Conservation (phyloP, 163 green algal genomes). For the Botryococcus braunii region DNA sequence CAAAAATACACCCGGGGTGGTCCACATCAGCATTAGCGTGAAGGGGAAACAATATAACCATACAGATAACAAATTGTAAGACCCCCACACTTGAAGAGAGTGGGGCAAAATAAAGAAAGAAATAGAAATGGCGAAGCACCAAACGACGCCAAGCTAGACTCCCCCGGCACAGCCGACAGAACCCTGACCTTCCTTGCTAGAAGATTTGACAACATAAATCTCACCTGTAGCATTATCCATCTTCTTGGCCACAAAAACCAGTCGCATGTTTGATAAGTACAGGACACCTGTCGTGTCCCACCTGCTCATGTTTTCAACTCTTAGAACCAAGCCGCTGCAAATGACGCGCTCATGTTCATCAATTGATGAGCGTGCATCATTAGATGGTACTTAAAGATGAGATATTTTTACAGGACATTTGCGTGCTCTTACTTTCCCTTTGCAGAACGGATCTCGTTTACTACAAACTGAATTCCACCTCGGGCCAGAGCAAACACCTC, state of each 20-base stretch:
- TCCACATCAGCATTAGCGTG: not conserved
- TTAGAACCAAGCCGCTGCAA: not conserved
- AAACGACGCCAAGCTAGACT: too few species aligned
- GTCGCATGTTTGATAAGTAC: constrained; percentile 64
- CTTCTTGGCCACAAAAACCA: constrained; percentile 69
- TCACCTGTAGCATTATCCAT: constrained; percentile 41
- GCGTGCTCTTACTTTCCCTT: constrained; percentile 41
- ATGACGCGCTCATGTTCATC: not conserved
- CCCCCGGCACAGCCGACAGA: too few species aligned
- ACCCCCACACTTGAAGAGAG: not conserved
- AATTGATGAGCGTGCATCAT: not conserved
- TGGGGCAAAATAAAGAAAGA: not conserved
- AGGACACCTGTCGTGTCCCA: constrained; percentile 49
- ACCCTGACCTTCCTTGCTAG: too few species aligned
- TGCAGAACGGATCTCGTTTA: constrained; percentile 49
- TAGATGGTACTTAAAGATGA: not conserved
- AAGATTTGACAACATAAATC: too few species aligned
- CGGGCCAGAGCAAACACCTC: constrained; percentile 56
- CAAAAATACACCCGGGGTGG: not conserved
- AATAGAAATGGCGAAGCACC: too few species aligned
- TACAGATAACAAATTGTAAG: not conserved
- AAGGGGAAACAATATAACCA: not conserved
- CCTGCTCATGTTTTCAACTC: constrained; percentile 18
- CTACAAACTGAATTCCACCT: constrained; percentile 40
- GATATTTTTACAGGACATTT: not conserved